Evolutionary conservation across 2,329 filamentous ascomycete genomes (phyloP).

Genomic region (Fusarium subtropicale): DNA sequence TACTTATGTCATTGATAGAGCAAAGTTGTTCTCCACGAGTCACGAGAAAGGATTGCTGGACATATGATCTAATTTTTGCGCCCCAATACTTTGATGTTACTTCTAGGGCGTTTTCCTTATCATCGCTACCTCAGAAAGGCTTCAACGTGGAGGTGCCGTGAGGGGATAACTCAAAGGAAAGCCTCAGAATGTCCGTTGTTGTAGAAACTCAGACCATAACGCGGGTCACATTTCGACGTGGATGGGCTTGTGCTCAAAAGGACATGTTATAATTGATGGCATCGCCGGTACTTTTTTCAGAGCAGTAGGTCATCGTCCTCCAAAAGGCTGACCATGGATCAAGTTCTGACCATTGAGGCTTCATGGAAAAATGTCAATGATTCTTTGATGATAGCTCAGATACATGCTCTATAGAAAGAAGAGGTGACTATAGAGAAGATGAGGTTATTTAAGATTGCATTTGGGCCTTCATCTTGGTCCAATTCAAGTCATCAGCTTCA

Average conservation of each 20-base stretch:
- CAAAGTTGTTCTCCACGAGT: conserved; percentile 6
- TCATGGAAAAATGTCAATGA: conserved; percentile 2
- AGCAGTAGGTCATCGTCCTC: background rate
- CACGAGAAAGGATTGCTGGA: background rate
- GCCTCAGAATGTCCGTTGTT: background rate
- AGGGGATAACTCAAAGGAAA: conserved; percentile 10
- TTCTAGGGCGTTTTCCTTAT: background rate
- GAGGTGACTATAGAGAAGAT: background rate
- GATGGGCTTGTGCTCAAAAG: background rate
- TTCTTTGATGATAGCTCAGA: background rate
- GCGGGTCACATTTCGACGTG: background rate
- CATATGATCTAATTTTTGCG: background rate
- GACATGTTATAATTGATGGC: background rate
- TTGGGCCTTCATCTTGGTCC: background rate
- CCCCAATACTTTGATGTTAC: background rate
- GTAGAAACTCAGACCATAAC: background rate
- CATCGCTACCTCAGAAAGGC: background rate
- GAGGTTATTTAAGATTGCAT: conserved; percentile 23
- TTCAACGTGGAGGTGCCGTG: conserved; percentile 7
- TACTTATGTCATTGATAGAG: background rate
- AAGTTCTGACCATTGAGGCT: background rate
- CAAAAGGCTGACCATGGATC: background rate
- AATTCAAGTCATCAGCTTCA: background rate
- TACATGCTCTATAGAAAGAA: background rate
- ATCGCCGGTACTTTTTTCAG: background rate